Percentiles rank a stretch among this genome's conserved stretches.
These are phyloP conservation scores for Penicillium sp. DNA, from an alignment of 2,329 filamentous ascomycete genomes.

Conservation along the genomic window DNA sequence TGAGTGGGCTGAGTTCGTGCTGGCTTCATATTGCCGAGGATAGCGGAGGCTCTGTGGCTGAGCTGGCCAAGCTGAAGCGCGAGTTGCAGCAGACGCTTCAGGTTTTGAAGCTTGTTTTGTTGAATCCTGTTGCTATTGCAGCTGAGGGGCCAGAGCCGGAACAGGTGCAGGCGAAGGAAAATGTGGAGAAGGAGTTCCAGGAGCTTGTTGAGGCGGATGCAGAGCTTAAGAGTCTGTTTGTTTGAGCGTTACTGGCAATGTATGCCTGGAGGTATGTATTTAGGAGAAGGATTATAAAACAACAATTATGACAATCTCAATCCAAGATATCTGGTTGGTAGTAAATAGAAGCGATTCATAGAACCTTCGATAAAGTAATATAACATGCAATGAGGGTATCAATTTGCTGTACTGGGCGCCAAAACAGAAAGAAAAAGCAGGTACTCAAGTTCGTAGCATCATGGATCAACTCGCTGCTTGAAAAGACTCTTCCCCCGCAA, in stretches of 20 bases:
- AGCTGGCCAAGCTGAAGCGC: slow-evolving; percentile 24
- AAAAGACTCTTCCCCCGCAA: slow-evolving; percentile 91
- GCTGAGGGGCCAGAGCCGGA: slow-evolving; percentile 18
- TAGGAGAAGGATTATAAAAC: background rate
- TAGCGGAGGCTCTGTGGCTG: background rate
- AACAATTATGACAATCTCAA: background rate
- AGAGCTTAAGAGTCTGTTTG: slow-evolving; percentile 30
- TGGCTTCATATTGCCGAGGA: slow-evolving; percentile 57
- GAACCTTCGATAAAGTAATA: background rate
- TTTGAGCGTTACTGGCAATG: slow-evolving; percentile 9
- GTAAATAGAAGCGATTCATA: background rate
- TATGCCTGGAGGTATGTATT: background rate
- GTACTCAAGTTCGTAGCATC: slow-evolving; percentile 5
- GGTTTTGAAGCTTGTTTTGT: slow-evolving; percentile 32
- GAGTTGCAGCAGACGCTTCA: slow-evolving; percentile 30
- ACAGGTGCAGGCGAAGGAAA: slow-evolving; percentile 25
- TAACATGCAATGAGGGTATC: slow-evolving; percentile 19
- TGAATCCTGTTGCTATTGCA: slow-evolving; percentile 23
- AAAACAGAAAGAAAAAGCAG: background rate
- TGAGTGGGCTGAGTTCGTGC: slow-evolving; percentile 61
- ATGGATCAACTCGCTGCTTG: slow-evolving; percentile 69
- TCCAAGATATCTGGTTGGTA: background rate
- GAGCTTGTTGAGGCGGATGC: slow-evolving; percentile 38
- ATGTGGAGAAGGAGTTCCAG: slow-evolving; percentile 35
- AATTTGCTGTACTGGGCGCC: slow-evolving; percentile 9